Evolutionary conservation across 164 flowering plant species (phyloP).

Genomic region (Kingdonia uniflora): DNA sequence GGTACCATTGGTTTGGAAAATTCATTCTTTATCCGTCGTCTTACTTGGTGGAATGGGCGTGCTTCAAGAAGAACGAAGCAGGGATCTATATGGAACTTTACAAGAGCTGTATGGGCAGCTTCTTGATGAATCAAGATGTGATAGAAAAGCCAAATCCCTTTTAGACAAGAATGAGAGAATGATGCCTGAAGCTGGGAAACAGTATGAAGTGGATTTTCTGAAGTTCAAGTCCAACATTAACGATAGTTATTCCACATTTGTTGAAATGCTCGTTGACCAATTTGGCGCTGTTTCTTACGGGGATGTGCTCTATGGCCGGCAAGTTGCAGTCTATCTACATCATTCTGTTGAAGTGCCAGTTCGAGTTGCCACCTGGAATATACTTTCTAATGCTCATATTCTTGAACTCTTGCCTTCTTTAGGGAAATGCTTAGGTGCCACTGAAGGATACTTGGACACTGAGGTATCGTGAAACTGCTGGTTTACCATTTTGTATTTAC

Average conservation of each 20-base stretch:
- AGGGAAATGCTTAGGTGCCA: constrained; percentile 41
- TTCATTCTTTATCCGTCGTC: constrained; percentile 68
- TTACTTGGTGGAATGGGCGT: constrained; percentile 60
- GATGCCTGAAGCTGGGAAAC: constrained; percentile 14
- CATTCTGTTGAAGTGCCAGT: constrained; percentile 53
- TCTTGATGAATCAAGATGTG: constrained; percentile 33
- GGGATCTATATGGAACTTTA: constrained; percentile 46
- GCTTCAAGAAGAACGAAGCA: constrained; percentile 63
- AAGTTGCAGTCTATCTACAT: constrained; percentile 74
- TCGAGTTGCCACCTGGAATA: constrained; percentile 79
- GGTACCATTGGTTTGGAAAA: constrained; percentile 78
- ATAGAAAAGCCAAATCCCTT: neutral
- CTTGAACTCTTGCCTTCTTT: constrained; percentile 83
- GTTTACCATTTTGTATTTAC: neutral
- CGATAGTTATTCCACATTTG: constrained; percentile 67
- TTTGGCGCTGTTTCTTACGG: constrained; percentile 87
- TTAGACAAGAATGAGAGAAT: constrained; percentile 9
- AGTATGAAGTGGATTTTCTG: constrained; percentile 23
- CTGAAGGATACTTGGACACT: constrained; percentile 63
- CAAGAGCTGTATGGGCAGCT: constrained; percentile 60
- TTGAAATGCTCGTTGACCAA: constrained; percentile 76
- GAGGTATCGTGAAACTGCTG: constrained; percentile 44
- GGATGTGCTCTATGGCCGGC: constrained; percentile 71
- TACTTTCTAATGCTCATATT: constrained; percentile 51
- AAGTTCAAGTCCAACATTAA: constrained; percentile 63